These are phyloP conservation scores for Cyberlindnera maritima DNA, from an alignment of 805 yeast species.

Conservation along the genomic window DNA sequence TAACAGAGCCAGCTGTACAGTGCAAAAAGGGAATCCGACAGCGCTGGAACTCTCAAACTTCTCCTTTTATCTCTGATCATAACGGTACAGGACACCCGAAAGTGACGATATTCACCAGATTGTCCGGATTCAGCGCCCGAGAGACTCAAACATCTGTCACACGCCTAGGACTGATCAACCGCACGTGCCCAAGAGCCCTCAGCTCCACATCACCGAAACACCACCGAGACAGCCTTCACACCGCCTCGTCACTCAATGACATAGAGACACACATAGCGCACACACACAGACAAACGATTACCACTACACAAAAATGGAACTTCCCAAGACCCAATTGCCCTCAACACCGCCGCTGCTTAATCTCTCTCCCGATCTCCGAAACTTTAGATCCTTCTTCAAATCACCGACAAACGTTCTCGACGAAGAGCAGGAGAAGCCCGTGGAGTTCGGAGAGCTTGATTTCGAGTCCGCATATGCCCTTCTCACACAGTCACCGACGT, in stretches of 20 bases:
- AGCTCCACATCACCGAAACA: neutral
- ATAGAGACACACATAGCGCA: neutral
- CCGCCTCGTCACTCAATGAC: neutral
- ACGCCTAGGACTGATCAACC: neutral
- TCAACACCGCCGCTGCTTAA: constrained; percentile 15
- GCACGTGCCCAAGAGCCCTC: neutral
- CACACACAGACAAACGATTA: neutral
- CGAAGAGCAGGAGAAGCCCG: neutral
- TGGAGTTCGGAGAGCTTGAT: constrained; percentile 24
- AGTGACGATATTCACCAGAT: no score
- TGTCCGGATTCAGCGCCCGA: no score
- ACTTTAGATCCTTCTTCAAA: constrained; percentile 8
- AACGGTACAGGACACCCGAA: no score
- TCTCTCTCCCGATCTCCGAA: constrained; percentile 15
- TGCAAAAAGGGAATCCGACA: no score
- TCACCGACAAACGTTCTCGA: constrained; percentile 6
- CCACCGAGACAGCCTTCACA: neutral
- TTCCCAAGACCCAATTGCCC: constrained; percentile 12
- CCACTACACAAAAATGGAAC: constrained; percentile 9
- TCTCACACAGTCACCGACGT: constrained; percentile 24
- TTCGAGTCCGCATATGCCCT: constrained; percentile 30
- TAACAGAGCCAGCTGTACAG: neutral
- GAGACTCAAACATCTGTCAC: neutral
- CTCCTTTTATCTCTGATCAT: no score
- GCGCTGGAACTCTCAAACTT: no score